These are phyloP conservation scores for Colletotrichum filicis DNA, from an alignment of 2,329 filamentous ascomycete genomes.

Conservation along the genomic window DNA sequence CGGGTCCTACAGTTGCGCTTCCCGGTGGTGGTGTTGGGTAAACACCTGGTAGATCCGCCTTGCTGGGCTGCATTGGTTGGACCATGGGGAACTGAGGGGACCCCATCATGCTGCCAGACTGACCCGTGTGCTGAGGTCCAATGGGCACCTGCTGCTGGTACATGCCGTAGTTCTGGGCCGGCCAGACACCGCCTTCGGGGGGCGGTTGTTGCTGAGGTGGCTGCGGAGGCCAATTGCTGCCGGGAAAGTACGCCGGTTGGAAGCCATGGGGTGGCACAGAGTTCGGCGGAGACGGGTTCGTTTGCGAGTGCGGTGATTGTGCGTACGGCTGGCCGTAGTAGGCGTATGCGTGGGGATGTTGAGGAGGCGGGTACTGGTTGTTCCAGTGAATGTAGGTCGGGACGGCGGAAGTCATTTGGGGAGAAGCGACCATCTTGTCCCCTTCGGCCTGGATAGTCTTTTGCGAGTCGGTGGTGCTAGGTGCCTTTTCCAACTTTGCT, in stretches of 20 bases:
- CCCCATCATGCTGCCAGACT: conserved; percentile 22
- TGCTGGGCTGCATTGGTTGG: conserved; percentile 25
- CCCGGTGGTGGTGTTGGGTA: conserved; percentile 23
- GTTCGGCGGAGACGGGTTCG: conserved; percentile 26
- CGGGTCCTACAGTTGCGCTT: conserved; percentile 2
- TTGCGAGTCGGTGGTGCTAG: conserved; percentile 26
- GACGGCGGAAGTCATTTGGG: conserved; percentile 34
- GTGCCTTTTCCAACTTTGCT: conserved; percentile 30
- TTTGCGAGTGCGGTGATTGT: conserved; percentile 32
- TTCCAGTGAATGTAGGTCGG: conserved; percentile 33
- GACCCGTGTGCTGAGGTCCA: conserved; percentile 35
- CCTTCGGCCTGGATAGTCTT: conserved; percentile 27
- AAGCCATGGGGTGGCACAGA: conserved; percentile 28
- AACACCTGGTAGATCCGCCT: conserved; percentile 27
- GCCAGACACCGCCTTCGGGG: conserved; percentile 32
- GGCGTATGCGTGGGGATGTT: conserved; percentile 28
- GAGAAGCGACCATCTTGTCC: conserved; percentile 35
- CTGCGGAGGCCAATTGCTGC: conserved; percentile 28
- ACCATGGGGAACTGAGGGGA: conserved; percentile 37
- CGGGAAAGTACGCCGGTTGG: conserved; percentile 32
- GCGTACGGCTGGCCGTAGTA: conserved; percentile 33
- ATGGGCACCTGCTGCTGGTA: conserved; percentile 38
- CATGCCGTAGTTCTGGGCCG: conserved; percentile 35
- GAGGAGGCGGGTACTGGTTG: conserved; percentile 27
- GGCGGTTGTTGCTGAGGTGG: conserved; percentile 19